Base-by-base conservation (phyloP, 2,329 filamentous ascomycete species). In the Nothopassalora personata region DNA sequence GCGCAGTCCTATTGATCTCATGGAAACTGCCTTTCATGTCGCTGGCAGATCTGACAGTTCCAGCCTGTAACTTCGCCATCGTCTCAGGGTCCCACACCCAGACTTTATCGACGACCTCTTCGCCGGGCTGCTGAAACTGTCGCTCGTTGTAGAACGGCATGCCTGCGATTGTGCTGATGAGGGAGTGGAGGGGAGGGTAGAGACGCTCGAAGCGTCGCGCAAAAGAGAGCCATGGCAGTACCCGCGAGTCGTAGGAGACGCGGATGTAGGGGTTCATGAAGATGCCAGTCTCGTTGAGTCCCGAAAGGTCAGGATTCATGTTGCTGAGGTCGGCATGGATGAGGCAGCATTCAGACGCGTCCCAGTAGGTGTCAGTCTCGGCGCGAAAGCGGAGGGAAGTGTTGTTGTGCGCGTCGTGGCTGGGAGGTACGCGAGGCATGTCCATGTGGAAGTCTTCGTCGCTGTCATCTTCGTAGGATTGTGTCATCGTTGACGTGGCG, bases 201-300 rank as follows among this genome's bases (percentile, higher is more conserved):
- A 91, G 76, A 5, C 83, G 77, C 72, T 91, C 88, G 66, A 88
- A 86, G 11, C 85, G 82, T 59, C 83, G 82, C 5, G 83, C 81
- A 30, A 85, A 73, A 1, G 78, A 74, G 1, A 90, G 76, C 81
- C 83, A 86, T 0, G 75, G 74, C 8, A 88, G 77, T 0, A 84
- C 83, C 4, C 70, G 69, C 31, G 77, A 73, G 50, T 83, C 80
- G 70, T 91, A 91, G 1, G 88, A 85, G 4, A 89, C 86, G 18
- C 88, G 83, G 47, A 91, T 82, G 67, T 83, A 91, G 0, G 88
- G 88, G 68, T 91, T 91, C 78, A 91, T 83, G 68, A 84, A 91
- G 54, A 90, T 85, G 1, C 83, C 85, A 0, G 81, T 80, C 43
- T 83, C 78, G 9, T 70, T 65, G 50, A 49, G 23, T 30, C 56